Conservation (phyloP, 179 eudicot genomes). For the Spinacia oleracea region DNA sequence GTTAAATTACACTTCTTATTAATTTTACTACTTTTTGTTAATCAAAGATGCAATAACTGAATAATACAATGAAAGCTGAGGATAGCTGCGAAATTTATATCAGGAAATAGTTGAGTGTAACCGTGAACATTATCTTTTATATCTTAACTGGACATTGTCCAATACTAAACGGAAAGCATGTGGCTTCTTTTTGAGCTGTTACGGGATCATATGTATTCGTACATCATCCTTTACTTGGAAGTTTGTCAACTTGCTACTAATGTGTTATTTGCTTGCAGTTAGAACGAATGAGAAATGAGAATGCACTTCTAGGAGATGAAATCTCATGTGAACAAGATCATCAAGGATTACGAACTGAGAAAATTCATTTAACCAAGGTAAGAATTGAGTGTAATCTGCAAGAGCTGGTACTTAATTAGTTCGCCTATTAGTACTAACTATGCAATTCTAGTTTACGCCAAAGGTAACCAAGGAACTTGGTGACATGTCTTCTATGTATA, state of each 20-base stretch:
- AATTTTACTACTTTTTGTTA: no score
- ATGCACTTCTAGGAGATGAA: conserved; percentile 43
- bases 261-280: conserved; percentile 57
- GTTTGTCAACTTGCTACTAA: no score
- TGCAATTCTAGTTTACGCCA: neutral
- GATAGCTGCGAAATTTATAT: neutral
- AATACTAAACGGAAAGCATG: neutral
- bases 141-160: neutral
- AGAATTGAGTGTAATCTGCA: conserved; percentile 19
- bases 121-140: neutral
- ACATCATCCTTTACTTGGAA: neutral
- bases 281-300: conserved; percentile 78
- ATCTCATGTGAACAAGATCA: conserved; percentile 35
- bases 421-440: neutral
- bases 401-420: neutral
- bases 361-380: conserved; percentile 68
- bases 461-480: conserved; percentile 79
- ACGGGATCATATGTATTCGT: neutral
- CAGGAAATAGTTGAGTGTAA: neutral
- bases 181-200: neutral
- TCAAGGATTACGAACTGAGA: conserved; percentile 53
- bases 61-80: neutral
- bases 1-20: neutral
- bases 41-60: neutral
- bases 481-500: conserved; percentile 57